Evolutionary conservation across 2,329 filamentous ascomycete species (phyloP), one percentile per base, ranked within the genome.

Genomic region (Pseudogymnoascus pannorum): DNA sequence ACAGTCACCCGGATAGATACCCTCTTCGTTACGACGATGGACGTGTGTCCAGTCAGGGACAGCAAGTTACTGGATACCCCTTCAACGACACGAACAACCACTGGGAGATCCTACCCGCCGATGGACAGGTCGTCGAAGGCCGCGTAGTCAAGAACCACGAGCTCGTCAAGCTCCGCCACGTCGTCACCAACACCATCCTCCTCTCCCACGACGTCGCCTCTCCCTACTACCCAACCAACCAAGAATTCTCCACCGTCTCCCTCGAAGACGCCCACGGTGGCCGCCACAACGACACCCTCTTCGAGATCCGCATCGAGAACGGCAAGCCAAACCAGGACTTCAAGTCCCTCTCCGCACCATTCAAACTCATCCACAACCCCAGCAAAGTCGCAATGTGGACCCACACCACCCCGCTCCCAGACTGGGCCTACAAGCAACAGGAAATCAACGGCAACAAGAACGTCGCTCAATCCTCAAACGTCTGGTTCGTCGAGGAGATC

Each of bases 361-460:
- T 99, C 84, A 97, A 97, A 78, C 83, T 99, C 63, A 85, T 99
- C 68, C 94, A 99, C 75, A 86, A 89, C 71, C 92, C 93, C 6
- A 95, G 91, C 74, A 96, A 95, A 75, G 94, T 99, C 58, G 93
- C 94, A 66, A 96, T 99, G 93, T 99, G 94, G 94, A 99, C 94
- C 26, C 93, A 97, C 75, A 89, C 89, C 35, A 94, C 87, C 63
- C 91, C 94, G 58, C 84, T 99, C n/a, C 94, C 94, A 4, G 94
- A 99, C 3, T 99, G 94, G 94, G 94, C 83, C 24, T 93, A 89
- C 79, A 94, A 95, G 75, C 94, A 99, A 75, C 93, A 96, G 71
- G 94, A 99, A 74, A 97, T 99, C 79, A 99, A 99, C 75, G 94
- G 94, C 63, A 99, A 99, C 81, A 99, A 99, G 84, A 95, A 96